Conservation (phyloP, 139 green algal genomes). For the Closterium sp. region DNA sequence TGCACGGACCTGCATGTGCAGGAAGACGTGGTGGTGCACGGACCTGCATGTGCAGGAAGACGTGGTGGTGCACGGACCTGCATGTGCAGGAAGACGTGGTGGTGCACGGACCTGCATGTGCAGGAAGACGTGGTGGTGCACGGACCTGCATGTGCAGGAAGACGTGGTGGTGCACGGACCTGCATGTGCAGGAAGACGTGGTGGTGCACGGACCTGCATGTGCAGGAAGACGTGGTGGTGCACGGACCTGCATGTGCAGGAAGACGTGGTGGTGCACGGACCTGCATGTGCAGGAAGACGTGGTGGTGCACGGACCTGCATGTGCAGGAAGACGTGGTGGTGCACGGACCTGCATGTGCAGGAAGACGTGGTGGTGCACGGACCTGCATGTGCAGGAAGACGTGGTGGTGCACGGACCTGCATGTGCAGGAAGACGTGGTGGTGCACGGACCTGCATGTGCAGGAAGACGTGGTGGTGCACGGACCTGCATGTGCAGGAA, state of each 20-base stretch:
- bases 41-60: background rate
- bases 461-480: conserved; percentile 1
- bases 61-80: background rate
- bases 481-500: background rate
- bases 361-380: conserved; percentile 3
- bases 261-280: conserved; percentile 7
- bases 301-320: background rate
- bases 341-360: background rate
- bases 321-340: background rate
- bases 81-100: background rate
- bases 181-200: background rate
- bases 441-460: background rate
- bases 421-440: background rate
- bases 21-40: conserved; percentile 3
- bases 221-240: background rate
- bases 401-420: background rate
- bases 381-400: background rate
- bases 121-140: conserved; percentile 1
- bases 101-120: background rate
- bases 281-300: background rate
- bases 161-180: background rate
- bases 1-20: background rate
- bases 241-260: background rate
- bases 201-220: background rate
- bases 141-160: background rate